A percentile compares a stretch with the other conserved stretches of the same genome.
These are phyloP conservation scores for Agarophyton chilense DNA, from an alignment of 23 red algal genomes.

Conservation along the genomic window DNA sequence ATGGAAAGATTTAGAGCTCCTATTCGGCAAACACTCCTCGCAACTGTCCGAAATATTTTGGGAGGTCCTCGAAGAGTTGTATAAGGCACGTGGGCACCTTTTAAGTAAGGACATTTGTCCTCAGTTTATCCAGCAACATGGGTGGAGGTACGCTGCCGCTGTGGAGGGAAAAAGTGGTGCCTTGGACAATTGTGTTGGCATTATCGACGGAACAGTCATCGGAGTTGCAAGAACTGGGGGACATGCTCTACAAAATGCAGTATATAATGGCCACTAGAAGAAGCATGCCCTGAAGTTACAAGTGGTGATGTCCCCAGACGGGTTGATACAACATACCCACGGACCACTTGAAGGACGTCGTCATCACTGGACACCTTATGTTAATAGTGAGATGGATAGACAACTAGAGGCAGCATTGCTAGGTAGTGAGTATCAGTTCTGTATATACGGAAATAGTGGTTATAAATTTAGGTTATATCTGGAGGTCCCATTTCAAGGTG, in stretches of 20 bases:
- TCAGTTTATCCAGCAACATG: too few species aligned
- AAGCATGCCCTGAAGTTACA: not conserved
- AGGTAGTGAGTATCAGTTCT: too few species aligned
- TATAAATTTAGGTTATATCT: too few species aligned
- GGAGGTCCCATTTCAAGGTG: too few species aligned
- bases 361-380: slow-evolving; percentile 1
- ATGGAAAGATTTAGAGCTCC: slow-evolving; percentile 25
- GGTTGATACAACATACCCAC: not conserved
- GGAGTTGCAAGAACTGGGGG: not conserved
- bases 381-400: not conserved
- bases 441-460: too few species aligned
- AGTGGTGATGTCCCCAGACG: not conserved
- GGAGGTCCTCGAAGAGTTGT: not conserved
- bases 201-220: slow-evolving; percentile 13
- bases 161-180: not conserved
- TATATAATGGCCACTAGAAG: not conserved
- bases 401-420: too few species aligned
- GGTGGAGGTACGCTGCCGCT: not conserved
- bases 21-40: not conserved
- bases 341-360: slow-evolving; percentile 14
- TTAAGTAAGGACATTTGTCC: not conserved
- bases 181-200: not conserved
- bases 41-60: slow-evolving; percentile 43
- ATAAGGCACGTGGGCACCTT: not conserved
- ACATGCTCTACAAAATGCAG: not conserved